phyloP scores from a whole-genome alignment of 495 filamentous ascomycete species.

The Pyrenula massariospora region DNA sequence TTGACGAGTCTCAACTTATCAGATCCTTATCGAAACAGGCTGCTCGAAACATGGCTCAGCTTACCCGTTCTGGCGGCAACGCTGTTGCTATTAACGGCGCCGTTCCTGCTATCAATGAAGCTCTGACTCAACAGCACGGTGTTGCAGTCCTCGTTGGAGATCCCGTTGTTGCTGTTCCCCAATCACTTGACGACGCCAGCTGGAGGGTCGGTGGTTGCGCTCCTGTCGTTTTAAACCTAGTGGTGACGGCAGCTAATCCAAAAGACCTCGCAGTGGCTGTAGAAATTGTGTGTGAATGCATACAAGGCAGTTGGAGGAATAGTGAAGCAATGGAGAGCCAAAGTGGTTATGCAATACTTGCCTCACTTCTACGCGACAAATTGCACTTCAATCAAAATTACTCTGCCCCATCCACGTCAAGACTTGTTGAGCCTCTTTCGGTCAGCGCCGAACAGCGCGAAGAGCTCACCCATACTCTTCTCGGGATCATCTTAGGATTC shows the following conservation, averaged over 20 bases:
- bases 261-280: slow-evolving; percentile 64
- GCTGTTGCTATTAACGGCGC: slow-evolving; percentile 81
- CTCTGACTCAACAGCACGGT: slow-evolving; percentile 63
- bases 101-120: slow-evolving; percentile 80
- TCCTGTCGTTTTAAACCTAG: slow-evolving; percentile 67
- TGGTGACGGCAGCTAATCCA: slow-evolving; percentile 61
- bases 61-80: slow-evolving; percentile 62
- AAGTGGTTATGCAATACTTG: slow-evolving; percentile 85
- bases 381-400: slow-evolving; percentile 32
- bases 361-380: slow-evolving; percentile 64
- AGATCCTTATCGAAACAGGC: slow-evolving; percentile 66
- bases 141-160: slow-evolving; percentile 72
- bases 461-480: slow-evolving; percentile 53
- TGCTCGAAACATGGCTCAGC: slow-evolving; percentile 55
- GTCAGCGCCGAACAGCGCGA: slow-evolving; percentile 45
- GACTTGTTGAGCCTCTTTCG: slow-evolving; percentile 10
- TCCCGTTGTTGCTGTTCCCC: slow-evolving; percentile 68
- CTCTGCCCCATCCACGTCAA: slow-evolving; percentile 8
- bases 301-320: slow-evolving; percentile 87
- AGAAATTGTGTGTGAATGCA: slow-evolving; percentile 69
- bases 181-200: slow-evolving; percentile 78
- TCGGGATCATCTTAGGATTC: slow-evolving; percentile 69
- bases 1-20: slow-evolving; percentile 62
- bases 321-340: slow-evolving; percentile 97
- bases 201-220: slow-evolving; percentile 87